A percentile compares a stretch with the other conserved stretches of the same genome.
Evolutionary conservation across 768 basidiomycete species (phyloP).

Genomic region (Lactarius sanguifluus): DNA sequence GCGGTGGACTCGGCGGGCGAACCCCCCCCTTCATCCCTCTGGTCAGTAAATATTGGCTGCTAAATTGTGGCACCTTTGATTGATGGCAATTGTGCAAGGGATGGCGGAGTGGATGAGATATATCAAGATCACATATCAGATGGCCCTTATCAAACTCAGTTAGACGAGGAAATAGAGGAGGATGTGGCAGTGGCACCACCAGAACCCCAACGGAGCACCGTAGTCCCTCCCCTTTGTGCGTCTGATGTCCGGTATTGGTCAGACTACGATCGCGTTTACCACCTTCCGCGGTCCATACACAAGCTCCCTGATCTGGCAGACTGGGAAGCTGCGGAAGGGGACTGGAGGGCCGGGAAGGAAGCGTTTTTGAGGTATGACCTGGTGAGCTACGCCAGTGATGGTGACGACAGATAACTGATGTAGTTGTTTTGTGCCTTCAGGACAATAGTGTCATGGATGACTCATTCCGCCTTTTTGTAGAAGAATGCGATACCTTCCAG

Average conservation of each 20-base stretch:
- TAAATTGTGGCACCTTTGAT: background rate
- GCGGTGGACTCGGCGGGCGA: slow-evolving; percentile 35
- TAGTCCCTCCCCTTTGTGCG: slow-evolving; percentile 17
- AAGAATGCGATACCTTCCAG: slow-evolving; percentile 76
- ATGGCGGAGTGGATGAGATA: slow-evolving; percentile 48
- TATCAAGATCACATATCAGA: slow-evolving; percentile 52
- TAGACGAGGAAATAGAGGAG: slow-evolving; percentile 37
- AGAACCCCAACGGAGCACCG: background rate
- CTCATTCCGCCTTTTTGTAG: slow-evolving; percentile 62
- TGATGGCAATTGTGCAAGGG: slow-evolving; percentile 40
- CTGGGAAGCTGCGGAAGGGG: slow-evolving; percentile 52
- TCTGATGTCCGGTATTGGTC: slow-evolving; percentile 61
- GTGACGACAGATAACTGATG: background rate
- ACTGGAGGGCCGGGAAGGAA: slow-evolving; percentile 57
- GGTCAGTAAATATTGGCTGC: slow-evolving; percentile 15
- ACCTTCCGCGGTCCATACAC: slow-evolving; percentile 65
- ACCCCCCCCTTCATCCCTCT: background rate
- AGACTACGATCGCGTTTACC: slow-evolving; percentile 64
- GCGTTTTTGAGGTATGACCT: slow-evolving; percentile 54
- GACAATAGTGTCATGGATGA: slow-evolving; percentile 67
- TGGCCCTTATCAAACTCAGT: slow-evolving; percentile 54
- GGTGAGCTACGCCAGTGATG: slow-evolving; percentile 38
- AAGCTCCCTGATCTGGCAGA: slow-evolving; percentile 57
- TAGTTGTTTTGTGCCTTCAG: slow-evolving; percentile 37
- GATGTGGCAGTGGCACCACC: slow-evolving; percentile 17